These are phyloP conservation scores for Parascedosporium putredinis DNA, from an alignment of 2,329 filamentous ascomycete genomes.

Conservation along the genomic window DNA sequence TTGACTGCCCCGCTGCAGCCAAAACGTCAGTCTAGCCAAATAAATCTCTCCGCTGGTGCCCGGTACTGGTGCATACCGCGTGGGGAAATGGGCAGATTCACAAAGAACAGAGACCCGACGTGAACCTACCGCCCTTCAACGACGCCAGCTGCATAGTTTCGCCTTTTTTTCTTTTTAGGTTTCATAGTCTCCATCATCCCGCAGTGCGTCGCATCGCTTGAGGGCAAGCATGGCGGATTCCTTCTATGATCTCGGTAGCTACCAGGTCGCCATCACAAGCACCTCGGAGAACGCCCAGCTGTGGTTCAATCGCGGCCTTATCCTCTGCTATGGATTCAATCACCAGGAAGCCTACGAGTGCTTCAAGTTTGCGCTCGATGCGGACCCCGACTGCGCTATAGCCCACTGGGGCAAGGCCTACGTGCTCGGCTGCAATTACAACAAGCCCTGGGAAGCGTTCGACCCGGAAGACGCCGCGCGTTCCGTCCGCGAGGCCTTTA, in stretches of 20 bases:
- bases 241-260: conserved; percentile 53
- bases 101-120: too few species aligned
- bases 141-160: too few species aligned
- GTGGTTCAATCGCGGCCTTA: conserved; percentile 63
- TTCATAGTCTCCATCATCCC: too few species aligned
- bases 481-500: not conserved
- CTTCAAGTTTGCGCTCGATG: conserved; percentile 46
- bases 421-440: conserved; percentile 61
- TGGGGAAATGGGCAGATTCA: too few species aligned
- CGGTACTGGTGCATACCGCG: too few species aligned
- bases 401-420: conserved; percentile 64
- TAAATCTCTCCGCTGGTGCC: too few species aligned
- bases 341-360: conserved; percentile 59
- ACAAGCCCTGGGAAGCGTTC: conserved; percentile 68
- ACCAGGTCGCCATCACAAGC: conserved; percentile 45
- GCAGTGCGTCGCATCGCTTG: too few species aligned
- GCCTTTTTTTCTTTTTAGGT: too few species aligned
- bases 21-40: too few species aligned
- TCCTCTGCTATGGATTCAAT: conserved; percentile 68
- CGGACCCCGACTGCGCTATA: conserved; percentile 47
- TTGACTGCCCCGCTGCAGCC: too few species aligned
- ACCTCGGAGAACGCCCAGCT: conserved; percentile 38
- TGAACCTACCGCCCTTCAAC: too few species aligned
- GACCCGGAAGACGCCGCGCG: conserved; percentile 40
- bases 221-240: too few species aligned